Conservation (phyloP, 2,329 filamentous ascomycete genomes). For the Fusarium fujikuroi region DNA sequence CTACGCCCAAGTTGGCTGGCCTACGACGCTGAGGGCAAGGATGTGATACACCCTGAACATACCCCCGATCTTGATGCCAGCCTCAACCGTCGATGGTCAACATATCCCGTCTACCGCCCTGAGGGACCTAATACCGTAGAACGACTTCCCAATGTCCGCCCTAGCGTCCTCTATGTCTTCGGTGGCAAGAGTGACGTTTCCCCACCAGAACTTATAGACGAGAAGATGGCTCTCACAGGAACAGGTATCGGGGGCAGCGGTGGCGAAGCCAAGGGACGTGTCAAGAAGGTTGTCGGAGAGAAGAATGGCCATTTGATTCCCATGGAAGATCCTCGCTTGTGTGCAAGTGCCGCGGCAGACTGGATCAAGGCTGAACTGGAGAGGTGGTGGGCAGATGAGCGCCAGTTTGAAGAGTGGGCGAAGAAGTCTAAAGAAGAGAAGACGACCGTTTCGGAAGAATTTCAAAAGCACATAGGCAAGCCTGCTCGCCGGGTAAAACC, state of each 20-base stretch:
- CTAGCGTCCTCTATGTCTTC: conserved; percentile 76
- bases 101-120: conserved; percentile 72
- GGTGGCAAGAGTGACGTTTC: conserved; percentile 70
- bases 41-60: conserved; percentile 53
- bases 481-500: conserved; percentile 26
- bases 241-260: conserved; percentile 74
- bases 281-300: conserved; percentile 72
- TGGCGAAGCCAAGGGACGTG: conserved; percentile 70
- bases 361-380: conserved; percentile 69
- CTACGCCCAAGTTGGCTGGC: conserved; percentile 68
- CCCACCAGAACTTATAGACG: conserved; percentile 57
- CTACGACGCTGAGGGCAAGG: conserved; percentile 51
- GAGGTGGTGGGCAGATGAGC: conserved; percentile 67
- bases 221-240: conserved; percentile 73
- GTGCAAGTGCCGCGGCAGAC: conserved; percentile 67
- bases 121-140: conserved; percentile 68
- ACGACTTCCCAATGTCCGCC: conserved; percentile 69
- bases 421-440: conserved; percentile 63
- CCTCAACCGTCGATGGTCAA: conserved; percentile 49
- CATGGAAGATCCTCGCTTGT: conserved; percentile 78
- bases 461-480: conserved; percentile 62
- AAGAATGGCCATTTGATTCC: conserved; percentile 82
- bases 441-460: conserved; percentile 61
- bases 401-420: conserved; percentile 66
- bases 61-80: conserved; percentile 59